phyloP scores from a whole-genome alignment of 805 yeast genomes.

The Pichia manshurica region DNA sequence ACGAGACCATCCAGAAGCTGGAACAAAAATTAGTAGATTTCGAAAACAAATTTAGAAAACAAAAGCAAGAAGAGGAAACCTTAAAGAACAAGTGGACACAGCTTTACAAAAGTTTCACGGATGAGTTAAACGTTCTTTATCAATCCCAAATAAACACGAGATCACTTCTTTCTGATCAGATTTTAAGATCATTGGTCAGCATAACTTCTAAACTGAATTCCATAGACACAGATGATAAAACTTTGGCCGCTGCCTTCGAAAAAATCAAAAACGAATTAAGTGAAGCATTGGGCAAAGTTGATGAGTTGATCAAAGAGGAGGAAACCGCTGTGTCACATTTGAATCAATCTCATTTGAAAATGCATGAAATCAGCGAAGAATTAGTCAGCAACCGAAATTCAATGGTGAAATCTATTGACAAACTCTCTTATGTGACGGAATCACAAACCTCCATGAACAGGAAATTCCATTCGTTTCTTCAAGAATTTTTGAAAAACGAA shows the following conservation, averaged over 20 bases:
- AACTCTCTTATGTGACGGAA: background rate
- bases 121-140: background rate
- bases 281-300: background rate
- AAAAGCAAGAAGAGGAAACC: constrained; percentile 12
- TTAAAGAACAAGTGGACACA: constrained; percentile 6
- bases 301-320: background rate
- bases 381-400: background rate
- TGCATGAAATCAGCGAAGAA: background rate
- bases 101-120: constrained; percentile 4
- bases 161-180: background rate
- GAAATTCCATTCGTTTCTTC: constrained; percentile 1
- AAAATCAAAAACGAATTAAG: background rate
- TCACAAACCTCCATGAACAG: background rate
- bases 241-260: background rate
- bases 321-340: background rate
- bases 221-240: background rate
- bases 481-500: background rate
- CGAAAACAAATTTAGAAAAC: constrained; percentile 29
- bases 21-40: constrained; percentile 30
- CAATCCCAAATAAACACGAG: constrained; percentile 5
- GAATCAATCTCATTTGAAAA: background rate
- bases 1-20: constrained; percentile 13
- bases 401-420: background rate
- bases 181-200: constrained; percentile 1
- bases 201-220: background rate